Conservation (phyloP, 441 rosid genomes). For the Gossypium trilobum region DNA sequence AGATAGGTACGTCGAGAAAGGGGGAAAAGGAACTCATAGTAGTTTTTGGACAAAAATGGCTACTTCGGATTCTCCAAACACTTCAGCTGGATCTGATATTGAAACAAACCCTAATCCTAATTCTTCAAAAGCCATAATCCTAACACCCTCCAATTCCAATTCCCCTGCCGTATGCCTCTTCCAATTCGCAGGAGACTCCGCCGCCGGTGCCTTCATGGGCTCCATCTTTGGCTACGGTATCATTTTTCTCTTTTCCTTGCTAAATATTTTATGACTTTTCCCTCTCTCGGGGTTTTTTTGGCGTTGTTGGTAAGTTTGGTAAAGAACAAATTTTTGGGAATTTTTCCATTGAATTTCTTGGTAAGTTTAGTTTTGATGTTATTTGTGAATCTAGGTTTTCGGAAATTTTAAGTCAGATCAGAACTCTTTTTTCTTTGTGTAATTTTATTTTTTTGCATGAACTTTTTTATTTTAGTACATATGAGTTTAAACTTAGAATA, state of each 20-base stretch:
- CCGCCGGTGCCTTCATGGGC: conserved; percentile 84
- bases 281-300: neutral
- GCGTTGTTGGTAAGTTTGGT: neutral
- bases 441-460: neutral
- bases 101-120: conserved; percentile 13
- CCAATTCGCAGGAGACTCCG: conserved; percentile 67
- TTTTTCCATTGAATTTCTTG: neutral
- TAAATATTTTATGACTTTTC: neutral
- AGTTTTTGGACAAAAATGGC: conserved; percentile 21
- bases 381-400: neutral
- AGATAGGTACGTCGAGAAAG: neutral
- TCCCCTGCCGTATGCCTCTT: conserved; percentile 53
- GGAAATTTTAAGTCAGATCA: neutral
- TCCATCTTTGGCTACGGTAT: conserved; percentile 73
- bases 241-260: neutral
- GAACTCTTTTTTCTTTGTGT: neutral
- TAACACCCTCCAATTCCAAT: conserved; percentile 18
- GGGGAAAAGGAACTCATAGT: neutral
- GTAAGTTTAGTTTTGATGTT: neutral
- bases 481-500: neutral
- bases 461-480: neutral
- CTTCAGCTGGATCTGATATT: conserved; percentile 23
- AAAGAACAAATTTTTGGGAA: neutral
- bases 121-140: conserved; percentile 32
- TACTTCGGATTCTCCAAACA: conserved; percentile 42